Percentiles rank a stretch among this genome's conserved stretches.
phyloP scores from a whole-genome alignment of 805 yeast species.

The Monosporozyma aquatica region DNA sequence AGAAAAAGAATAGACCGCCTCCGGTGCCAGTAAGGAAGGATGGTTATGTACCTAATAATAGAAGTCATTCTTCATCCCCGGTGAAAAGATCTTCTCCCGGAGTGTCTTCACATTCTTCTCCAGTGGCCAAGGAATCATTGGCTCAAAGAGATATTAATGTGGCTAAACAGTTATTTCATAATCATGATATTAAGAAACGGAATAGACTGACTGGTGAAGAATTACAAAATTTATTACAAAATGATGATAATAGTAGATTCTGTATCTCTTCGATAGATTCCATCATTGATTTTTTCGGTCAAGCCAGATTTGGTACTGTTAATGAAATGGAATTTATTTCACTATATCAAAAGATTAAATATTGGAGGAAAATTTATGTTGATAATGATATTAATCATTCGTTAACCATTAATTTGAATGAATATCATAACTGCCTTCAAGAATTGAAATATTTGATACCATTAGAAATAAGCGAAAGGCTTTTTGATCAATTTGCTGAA shows the following conservation, averaged over 20 bases:
- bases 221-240: slow-evolving; percentile 28
- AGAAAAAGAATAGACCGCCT: not conserved
- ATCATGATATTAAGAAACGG: slow-evolving; percentile 25
- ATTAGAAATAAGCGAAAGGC: slow-evolving; percentile 27
- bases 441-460: slow-evolving; percentile 30
- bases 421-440: slow-evolving; percentile 29
- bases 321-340: slow-evolving; percentile 28
- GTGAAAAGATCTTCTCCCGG: slow-evolving; percentile 6
- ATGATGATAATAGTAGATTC: slow-evolving; percentile 29
- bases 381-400: slow-evolving; percentile 30
- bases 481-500: slow-evolving; percentile 31
- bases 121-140: no score
- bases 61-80: slow-evolving; percentile 2
- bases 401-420: slow-evolving; percentile 25
- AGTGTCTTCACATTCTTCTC: not conserved
- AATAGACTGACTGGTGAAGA: slow-evolving; percentile 30
- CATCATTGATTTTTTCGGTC: slow-evolving; percentile 29
- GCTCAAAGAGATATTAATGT: slow-evolving; percentile 5
- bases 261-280: slow-evolving; percentile 30
- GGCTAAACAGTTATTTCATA: slow-evolving; percentile 26
- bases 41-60: not conserved
- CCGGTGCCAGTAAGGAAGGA: not conserved
- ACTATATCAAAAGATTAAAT: slow-evolving; percentile 27
- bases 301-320: slow-evolving; percentile 29
- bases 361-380: slow-evolving; percentile 31